A percentile compares a stretch with the other conserved stretches of the same genome.
Conservation (phyloP, 805 yeast species). For the Nakazawaea ishiwadae region DNA sequence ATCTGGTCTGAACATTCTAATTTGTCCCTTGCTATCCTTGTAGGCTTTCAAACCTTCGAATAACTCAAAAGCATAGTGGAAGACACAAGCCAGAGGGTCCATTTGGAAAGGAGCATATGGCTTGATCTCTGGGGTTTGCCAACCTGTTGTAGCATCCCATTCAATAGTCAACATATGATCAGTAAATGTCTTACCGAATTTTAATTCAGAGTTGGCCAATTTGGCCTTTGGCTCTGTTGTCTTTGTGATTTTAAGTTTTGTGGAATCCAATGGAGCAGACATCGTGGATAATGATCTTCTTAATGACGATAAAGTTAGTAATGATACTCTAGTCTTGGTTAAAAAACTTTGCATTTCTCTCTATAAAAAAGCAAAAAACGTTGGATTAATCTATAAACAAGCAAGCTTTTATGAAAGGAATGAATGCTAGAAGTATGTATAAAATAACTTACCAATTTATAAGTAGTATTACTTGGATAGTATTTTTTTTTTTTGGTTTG, state of each 20-base stretch:
- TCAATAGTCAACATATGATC: slow-evolving; percentile 85
- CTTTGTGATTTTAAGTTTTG: slow-evolving; percentile 45
- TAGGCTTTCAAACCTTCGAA: slow-evolving; percentile 97
- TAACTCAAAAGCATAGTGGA: slow-evolving; percentile 92
- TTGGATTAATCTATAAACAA: no score
- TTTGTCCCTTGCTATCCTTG: slow-evolving; percentile 52
- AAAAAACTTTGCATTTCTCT: background rate
- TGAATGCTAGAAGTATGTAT: no score
- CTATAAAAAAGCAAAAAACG: background rate
- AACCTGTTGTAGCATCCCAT: slow-evolving; percentile 75
- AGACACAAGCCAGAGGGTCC: slow-evolving; percentile 87
- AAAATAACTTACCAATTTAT: no score
- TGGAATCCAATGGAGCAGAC: slow-evolving; percentile 47
- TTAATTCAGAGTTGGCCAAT: slow-evolving; percentile 56
- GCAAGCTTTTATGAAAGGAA: no score
- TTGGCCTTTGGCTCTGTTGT: slow-evolving; percentile 46
- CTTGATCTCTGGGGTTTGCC: slow-evolving; percentile 84
- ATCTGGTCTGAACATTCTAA: slow-evolving; percentile 87
- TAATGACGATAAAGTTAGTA: background rate
- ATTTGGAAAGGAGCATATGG: slow-evolving; percentile 75
- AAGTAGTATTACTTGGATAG: no score
- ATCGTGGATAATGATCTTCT: slow-evolving; percentile 1
- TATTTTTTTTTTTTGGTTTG: no score
- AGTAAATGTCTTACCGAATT: slow-evolving; percentile 74
- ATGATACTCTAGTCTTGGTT: background rate